Base-by-base conservation (phyloP, 768 basidiomycete genomes). In the Termitomyces heimii region DNA sequence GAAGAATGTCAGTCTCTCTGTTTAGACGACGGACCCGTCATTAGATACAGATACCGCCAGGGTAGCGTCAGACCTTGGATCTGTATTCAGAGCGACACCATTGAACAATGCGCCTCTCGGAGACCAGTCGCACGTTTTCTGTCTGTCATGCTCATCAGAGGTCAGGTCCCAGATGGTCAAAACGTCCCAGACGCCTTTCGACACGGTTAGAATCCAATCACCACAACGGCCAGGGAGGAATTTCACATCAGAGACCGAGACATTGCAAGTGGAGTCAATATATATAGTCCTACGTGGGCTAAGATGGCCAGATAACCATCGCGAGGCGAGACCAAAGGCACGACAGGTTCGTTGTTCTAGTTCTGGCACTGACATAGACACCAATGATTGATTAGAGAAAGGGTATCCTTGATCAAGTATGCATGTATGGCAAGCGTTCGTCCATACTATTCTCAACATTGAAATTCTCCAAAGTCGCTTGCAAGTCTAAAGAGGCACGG, bases 181-280 rank as follows among this genome's bases (percentile, higher is more conserved):
- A 18, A 74, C 71, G 40, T 82, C 82, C 86, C 86, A 88, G 50
- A 88, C 79, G 6, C 77, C 75, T 58, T 80, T 80, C 4, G 82
- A 83, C 9, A 83, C 74, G 7, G 81, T 81, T 55, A 85, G 51
- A 4, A 88, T 53, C 67, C 80, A 76, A 44, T 66, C 70, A 7
- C 72, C 75, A 1, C 68, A 75, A 39, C 68, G 67, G 5, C 77
- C 77, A 8, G 78, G 79, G 0, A 87, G 55, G 61, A 88, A 82
- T 14, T 73, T 77, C 16, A 87, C 72, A 12, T 82, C 76, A 14
- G 79, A 76, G 16, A 88, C 74, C 1, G 75, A 67, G 0, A 76
- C 79, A 29, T 73, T 74, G 42, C 68, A 73, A 28, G 71, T 71
- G 3, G 70, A 68, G 4, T 70, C 62, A 28, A 76, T 70, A 52